Evolutionary conservation across 352 stramenopile species (phyloP), one percentile per base, ranked within the genome.

Genomic region (Plasmopara muralis): DNA sequence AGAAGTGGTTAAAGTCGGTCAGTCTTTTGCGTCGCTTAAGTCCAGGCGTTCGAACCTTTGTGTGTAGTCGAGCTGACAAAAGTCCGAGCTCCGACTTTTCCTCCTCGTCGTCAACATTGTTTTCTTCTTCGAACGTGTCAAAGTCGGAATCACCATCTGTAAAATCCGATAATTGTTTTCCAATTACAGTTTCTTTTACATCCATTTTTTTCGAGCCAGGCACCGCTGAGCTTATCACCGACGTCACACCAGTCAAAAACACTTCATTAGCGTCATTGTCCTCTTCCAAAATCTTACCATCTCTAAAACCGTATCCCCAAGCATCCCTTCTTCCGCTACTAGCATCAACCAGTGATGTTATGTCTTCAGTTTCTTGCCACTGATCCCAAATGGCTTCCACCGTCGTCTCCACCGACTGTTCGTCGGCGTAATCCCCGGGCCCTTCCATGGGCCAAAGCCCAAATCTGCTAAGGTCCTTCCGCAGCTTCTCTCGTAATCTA

Each of bases 361-460:
- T 16, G 0, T 25, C 43, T 20, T 53, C 40, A 14, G 59, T 64
- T 4, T 71, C 39, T 10, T 73, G 62, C 72, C 67, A 82, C 47
- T 89, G 74, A 6, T 43, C 70, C 62, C 80, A 72, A 63, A 87
- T 89, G 9, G 72, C 57, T 18, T 87, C 70, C 28, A 82, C 72
- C 0, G 75, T 51, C 9, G 51, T 65, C 31, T 86, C 68, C 16
- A 86, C 57, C 0, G 68, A 68, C 10, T 57, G 60, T 7, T 55
- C 34, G 6, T 60, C 59, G 45, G 67, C 47, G 3, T 34, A 9
- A 42, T 69, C 66, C 15, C 34, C 38, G 8, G 46, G 48, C 15
- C 40, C 43, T 43, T n/a, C 43, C 53, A 60, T 60, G 5, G 74
- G 69, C 78, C 76, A 87, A 15, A 89, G 45, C 0, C 78, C 78